Evolutionary conservation across 2,329 filamentous ascomycete genomes (phyloP).

Genomic region (Aspergillus sp.): DNA sequence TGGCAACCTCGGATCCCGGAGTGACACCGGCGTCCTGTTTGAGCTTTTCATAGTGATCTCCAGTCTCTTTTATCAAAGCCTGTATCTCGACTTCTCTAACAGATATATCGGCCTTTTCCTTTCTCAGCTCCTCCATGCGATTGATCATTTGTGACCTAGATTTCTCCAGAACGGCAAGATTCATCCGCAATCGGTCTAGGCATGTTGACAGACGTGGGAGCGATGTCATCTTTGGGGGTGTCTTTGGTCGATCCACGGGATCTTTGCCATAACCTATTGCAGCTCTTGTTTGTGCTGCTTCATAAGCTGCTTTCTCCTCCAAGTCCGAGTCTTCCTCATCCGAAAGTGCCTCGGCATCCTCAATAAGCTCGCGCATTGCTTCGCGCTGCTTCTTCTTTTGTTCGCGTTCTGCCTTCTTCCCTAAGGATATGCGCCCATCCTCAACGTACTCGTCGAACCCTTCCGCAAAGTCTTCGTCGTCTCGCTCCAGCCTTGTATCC

Average conservation of each 20-base stretch:
- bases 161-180: constrained; percentile 63
- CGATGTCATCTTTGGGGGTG: constrained; percentile 73
- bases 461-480: constrained; percentile 91
- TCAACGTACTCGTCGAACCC: constrained; percentile 91
- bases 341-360: constrained; percentile 69
- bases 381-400: constrained; percentile 64
- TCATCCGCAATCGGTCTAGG: constrained; percentile 62
- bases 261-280: constrained; percentile 64
- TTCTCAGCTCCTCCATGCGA: constrained; percentile 65
- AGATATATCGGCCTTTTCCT: constrained; percentile 68
- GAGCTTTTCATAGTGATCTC: constrained; percentile 65
- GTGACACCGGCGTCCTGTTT: constrained; percentile 44
- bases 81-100: constrained; percentile 78
- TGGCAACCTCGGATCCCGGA: constrained; percentile 25
- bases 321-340: constrained; percentile 65
- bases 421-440: constrained; percentile 76
- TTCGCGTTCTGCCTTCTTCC: constrained; percentile 75
- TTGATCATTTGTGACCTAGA: constrained; percentile 61
- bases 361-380: constrained; percentile 81
- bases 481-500: constrained; percentile 72
- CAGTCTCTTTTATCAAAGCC: constrained; percentile 74
- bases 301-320: constrained; percentile 74
- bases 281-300: constrained; percentile 78
- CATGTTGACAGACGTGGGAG: constrained; percentile 72
- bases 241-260: constrained; percentile 46